These are phyloP conservation scores for Melampsora larici-populina DNA, from an alignment of 1,284 basidiomycete species.

Conservation along the genomic window DNA sequence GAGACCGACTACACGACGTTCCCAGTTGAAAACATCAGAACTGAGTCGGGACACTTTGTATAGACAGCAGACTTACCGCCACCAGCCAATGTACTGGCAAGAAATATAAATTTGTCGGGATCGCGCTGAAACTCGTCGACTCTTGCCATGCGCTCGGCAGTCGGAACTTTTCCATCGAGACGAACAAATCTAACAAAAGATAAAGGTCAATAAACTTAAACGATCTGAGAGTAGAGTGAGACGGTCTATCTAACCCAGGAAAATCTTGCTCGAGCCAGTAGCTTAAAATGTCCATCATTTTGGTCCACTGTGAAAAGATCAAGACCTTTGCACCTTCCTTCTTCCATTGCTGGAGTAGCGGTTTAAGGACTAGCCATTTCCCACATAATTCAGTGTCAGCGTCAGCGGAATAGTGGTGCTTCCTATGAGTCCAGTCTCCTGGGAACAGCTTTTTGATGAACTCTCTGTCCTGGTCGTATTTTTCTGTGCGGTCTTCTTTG, in stretches of 20 bases:
- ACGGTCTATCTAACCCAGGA: conserved; percentile 16
- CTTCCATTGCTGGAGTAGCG: conserved; percentile 35
- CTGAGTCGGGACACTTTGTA: neutral
- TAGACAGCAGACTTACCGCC: conserved; percentile 27
- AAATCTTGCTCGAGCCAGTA: conserved; percentile 42
- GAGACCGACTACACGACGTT: conserved; percentile 12
- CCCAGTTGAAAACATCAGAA: neutral
- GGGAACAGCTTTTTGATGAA: conserved; percentile 42
- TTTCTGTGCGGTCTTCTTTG: conserved; percentile 30
- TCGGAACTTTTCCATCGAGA: conserved; percentile 33
- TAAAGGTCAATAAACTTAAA: neutral
- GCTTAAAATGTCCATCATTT: conserved; percentile 40
- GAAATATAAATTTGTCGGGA: conserved; percentile 30
- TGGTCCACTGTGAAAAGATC: conserved; percentile 31
- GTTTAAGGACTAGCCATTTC: conserved; percentile 41
- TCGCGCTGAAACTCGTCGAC: conserved; percentile 31
- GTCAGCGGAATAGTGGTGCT: conserved; percentile 16
- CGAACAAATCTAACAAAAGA: conserved; percentile 23
- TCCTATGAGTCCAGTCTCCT: neutral
- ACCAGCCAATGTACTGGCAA: conserved; percentile 37
- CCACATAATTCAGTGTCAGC: conserved; percentile 37
- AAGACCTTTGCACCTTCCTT: conserved; percentile 30
- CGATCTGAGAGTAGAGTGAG: neutral
- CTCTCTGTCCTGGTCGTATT: conserved; percentile 26
- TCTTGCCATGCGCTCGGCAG: conserved; percentile 21